Percentiles rank a stretch among this genome's conserved stretches.
phyloP scores from a whole-genome alignment of 768 basidiomycete species.

The Trametes punicea region DNA sequence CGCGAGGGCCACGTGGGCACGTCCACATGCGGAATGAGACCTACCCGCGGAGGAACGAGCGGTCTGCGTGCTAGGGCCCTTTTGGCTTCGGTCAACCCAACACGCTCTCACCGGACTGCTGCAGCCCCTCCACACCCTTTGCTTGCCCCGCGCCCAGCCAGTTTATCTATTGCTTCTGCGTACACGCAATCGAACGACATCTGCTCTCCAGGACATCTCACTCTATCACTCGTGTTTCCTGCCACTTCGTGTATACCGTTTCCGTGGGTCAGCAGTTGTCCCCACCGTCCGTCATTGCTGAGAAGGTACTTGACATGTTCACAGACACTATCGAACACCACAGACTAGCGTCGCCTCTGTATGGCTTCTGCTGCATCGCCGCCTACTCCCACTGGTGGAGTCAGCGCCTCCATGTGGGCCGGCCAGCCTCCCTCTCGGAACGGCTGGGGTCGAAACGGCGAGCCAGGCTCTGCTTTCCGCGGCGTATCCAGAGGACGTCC shows the following conservation, averaged over 20 bases:
- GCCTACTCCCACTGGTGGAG: constrained; percentile 18
- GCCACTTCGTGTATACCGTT: background rate
- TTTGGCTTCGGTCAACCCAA: constrained; percentile 8
- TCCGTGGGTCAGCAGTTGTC: constrained; percentile 7
- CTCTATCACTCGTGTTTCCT: background rate
- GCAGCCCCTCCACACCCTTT: constrained; percentile 1
- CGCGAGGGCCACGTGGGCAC: constrained; percentile 15
- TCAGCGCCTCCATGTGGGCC: constrained; percentile 24
- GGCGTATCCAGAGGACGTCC: constrained; percentile 20
- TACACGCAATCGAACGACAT: constrained; percentile 2
- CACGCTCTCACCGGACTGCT: background rate
- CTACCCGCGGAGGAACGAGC: constrained; percentile 9
- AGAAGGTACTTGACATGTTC: background rate
- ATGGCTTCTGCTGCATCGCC: constrained; percentile 27
- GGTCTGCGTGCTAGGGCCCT: constrained; percentile 4
- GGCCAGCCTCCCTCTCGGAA: constrained; percentile 17
- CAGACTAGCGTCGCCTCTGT: background rate
- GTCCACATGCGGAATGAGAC: constrained; percentile 8
- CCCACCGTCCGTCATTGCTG: background rate
- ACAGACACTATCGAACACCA: background rate
- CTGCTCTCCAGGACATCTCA: background rate
- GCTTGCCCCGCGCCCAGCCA: constrained; percentile 6
- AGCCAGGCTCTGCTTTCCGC: constrained; percentile 26
- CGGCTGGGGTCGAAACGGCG: constrained; percentile 24
- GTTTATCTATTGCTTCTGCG: constrained; percentile 2